phyloP scores from a whole-genome alignment of 495 filamentous ascomycete genomes.

The Tuber calosporum region DNA sequence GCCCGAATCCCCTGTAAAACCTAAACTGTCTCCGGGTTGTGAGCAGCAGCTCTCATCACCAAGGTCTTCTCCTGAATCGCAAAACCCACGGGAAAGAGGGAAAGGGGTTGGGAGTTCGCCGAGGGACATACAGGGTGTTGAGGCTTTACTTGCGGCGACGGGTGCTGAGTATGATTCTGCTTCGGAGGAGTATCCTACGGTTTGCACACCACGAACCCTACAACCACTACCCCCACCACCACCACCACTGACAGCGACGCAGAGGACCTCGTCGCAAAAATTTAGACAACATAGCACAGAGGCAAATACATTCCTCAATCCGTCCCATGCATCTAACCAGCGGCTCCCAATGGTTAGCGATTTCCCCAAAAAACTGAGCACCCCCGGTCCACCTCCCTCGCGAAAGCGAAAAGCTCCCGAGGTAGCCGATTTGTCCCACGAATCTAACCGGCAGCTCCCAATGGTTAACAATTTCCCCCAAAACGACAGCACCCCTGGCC shows the following conservation, averaged over 20 bases:
- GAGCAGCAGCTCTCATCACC: constrained; percentile 12
- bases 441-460: background rate
- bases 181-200: background rate
- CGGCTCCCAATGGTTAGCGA: constrained; percentile 7
- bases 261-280: background rate
- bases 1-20: constrained; percentile 16
- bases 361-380: background rate
- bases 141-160: background rate
- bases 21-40: constrained; percentile 3
- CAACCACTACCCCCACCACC: constrained; percentile 9
- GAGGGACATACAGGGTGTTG: constrained; percentile 6
- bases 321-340: background rate
- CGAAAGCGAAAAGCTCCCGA: constrained; percentile 1
- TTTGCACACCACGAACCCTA: no score
- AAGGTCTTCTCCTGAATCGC: constrained; percentile 8
- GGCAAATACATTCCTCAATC: background rate
- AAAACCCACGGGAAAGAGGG: background rate
- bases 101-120: background rate
- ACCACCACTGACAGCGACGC: constrained; percentile 14
- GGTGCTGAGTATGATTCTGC: background rate
- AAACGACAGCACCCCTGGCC: background rate
- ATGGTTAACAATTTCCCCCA: background rate
- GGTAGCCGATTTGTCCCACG: background rate
- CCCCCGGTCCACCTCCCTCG: background rate
- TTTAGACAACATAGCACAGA: background rate